A percentile compares a stretch with the other conserved stretches of the same genome.
phyloP scores from a whole-genome alignment of 192 early-diverging fungal species.

The Coemansia sp. region DNA sequence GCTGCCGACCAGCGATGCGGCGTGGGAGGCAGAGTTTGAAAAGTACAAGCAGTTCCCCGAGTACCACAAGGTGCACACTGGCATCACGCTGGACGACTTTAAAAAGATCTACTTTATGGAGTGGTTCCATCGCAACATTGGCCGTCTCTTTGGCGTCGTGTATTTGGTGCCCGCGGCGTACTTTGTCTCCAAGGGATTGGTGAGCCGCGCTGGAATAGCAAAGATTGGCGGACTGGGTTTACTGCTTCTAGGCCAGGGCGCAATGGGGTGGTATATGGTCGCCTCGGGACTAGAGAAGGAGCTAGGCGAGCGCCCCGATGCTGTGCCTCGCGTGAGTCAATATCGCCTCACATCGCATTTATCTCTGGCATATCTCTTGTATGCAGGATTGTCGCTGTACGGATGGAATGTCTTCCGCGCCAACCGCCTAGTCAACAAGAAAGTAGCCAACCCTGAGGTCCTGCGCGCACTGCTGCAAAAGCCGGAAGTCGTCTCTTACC shows the following conservation, averaged over 20 bases:
- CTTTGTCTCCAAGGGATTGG: constrained; percentile 81
- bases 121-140: constrained; percentile 96
- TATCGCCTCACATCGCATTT: constrained; percentile 93
- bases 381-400: constrained; percentile 76
- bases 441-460: constrained; percentile 59
- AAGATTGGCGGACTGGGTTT: constrained; percentile 66
- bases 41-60: constrained; percentile 99
- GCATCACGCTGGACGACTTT: constrained; percentile 90
- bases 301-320: constrained; percentile 74
- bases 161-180: constrained; percentile 87
- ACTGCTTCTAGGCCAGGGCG: constrained; percentile 81
- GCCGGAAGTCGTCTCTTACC: constrained; percentile 64
- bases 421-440: constrained; percentile 63
- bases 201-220: constrained; percentile 67
- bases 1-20: constrained; percentile 79
- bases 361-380: constrained; percentile 86
- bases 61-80: constrained; percentile 91
- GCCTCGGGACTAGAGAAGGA: constrained; percentile 87
- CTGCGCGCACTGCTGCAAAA: constrained; percentile 67
- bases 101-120: constrained; percentile 98
- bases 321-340: constrained; percentile 91
- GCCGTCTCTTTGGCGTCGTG: constrained; percentile 87
- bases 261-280: constrained; percentile 99
- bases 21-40: constrained; percentile 94
- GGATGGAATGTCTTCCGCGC: constrained; percentile 79